These are phyloP conservation scores for Chaetoscypha palmicola DNA, from an alignment of 2,329 filamentous ascomycete species.

Conservation along the genomic window DNA sequence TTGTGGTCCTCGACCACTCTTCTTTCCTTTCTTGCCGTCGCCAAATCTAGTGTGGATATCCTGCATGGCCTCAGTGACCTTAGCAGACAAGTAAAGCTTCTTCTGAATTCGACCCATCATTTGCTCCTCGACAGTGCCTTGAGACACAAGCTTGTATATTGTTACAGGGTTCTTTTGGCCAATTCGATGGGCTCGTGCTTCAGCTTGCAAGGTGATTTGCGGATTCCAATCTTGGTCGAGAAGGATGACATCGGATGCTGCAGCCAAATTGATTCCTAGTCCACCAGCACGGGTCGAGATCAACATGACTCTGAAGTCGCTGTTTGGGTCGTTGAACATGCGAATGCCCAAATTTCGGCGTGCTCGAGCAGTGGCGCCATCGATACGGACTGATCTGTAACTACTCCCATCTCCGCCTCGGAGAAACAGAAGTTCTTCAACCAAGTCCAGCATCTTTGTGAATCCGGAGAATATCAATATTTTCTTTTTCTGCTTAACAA, in stretches of 20 bases:
- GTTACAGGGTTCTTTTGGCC: constrained; percentile 93
- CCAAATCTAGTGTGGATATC: constrained; percentile 39
- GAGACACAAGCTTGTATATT: constrained; percentile 88
- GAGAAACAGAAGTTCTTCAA: constrained; percentile 73
- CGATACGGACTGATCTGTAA: constrained; percentile 69
- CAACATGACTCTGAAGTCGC: constrained; percentile 78
- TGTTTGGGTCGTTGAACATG: constrained; percentile 80
- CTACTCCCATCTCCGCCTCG: constrained; percentile 51
- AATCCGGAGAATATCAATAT: constrained; percentile 98
- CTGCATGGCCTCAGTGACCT: constrained; percentile 52
- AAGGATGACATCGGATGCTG: constrained; percentile 94
- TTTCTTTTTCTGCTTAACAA: constrained; percentile 58
- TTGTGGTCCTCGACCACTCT: constrained; percentile 22
- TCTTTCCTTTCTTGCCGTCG: constrained; percentile 24
- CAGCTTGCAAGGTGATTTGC: constrained; percentile 90
- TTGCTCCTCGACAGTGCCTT: constrained; percentile 83
- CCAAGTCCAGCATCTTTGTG: constrained; percentile 75
- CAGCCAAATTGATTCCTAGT: constrained; percentile 93
- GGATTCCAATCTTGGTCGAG: constrained; percentile 97
- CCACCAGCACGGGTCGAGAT: constrained; percentile 90
- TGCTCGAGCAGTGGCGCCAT: constrained; percentile 69
- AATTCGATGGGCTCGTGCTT: constrained; percentile 90
- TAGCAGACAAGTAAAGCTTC: constrained; percentile 54
- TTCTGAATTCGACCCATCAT: constrained; percentile 50
- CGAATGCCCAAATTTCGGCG: constrained; percentile 93